Percentiles rank a stretch among this genome's conserved stretches.
These are phyloP conservation scores for Clitopilus hobsonii DNA, from an alignment of 768 basidiomycete species.

Conservation along the genomic window DNA sequence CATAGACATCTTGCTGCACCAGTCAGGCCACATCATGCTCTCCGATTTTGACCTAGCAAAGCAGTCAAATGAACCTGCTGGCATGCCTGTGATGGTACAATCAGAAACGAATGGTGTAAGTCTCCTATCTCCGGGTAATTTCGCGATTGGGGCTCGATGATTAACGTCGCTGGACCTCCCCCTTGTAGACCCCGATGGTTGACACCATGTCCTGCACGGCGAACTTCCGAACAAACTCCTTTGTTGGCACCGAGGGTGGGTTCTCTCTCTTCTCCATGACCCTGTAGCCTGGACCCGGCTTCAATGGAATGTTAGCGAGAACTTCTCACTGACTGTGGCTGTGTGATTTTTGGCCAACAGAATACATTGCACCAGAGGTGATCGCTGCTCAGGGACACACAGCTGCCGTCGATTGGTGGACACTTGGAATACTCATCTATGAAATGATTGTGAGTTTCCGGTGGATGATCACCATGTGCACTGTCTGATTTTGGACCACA, in stretches of 20 bases:
- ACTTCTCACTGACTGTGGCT: not conserved
- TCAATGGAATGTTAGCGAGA: not conserved
- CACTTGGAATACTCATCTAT: constrained; percentile 94
- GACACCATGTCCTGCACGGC: constrained; percentile 97
- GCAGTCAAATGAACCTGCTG: constrained; percentile 82
- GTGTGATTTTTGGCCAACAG: constrained; percentile 38
- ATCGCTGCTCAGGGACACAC: constrained; percentile 96
- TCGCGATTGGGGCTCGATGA: constrained; percentile 6
- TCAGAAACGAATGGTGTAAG: constrained; percentile 87
- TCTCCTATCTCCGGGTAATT: constrained; percentile 13
- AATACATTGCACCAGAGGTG: constrained; percentile 99
- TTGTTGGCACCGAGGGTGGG: constrained; percentile 97
- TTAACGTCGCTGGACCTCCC: constrained; percentile 7
- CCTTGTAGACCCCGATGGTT: constrained; percentile 75
- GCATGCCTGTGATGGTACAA: constrained; percentile 83
- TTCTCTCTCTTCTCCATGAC: constrained; percentile 13
- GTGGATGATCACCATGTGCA: constrained; percentile 12
- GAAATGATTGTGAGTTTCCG: constrained; percentile 90
- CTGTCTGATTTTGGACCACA: constrained; percentile 31
- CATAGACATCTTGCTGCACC: constrained; percentile 92
- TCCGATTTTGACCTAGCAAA: constrained; percentile 99
- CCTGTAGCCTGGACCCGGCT: constrained; percentile 2
- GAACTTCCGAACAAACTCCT: constrained; percentile 97
- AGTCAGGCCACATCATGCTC: constrained; percentile 98
- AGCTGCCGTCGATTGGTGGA: constrained; percentile 99